These are phyloP conservation scores for Drechslerella stenobrocha DNA, from an alignment of 2,329 filamentous ascomycete genomes.

Conservation along the genomic window DNA sequence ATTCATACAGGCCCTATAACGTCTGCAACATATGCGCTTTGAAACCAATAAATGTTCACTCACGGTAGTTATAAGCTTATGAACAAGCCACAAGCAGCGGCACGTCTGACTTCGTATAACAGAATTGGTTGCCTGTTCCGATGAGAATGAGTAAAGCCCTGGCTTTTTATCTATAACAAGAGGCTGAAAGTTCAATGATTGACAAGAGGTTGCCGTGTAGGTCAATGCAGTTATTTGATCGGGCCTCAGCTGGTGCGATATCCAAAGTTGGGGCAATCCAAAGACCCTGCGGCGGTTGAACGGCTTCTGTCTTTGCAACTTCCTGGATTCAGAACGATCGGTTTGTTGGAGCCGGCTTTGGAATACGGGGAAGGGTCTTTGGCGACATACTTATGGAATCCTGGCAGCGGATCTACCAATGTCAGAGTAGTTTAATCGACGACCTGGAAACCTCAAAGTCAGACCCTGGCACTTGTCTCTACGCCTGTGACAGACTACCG, in stretches of 20 bases:
- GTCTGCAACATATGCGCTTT: no score
- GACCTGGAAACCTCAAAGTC: conserved; percentile 13
- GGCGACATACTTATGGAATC: conserved; percentile 49
- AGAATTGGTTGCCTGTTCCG: no score
- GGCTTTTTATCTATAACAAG: background rate
- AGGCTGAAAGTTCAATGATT: background rate
- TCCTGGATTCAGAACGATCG: conserved; percentile 39
- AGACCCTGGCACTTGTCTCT: conserved; percentile 26
- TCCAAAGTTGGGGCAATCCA: conserved; percentile 11
- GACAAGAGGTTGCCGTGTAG: background rate
- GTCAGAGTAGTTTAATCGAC: conserved; percentile 8
- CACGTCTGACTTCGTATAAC: no score
- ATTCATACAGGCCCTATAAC: no score
- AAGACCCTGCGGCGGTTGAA: conserved; percentile 23
- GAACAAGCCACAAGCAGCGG: no score
- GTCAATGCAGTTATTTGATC: conserved; percentile 8
- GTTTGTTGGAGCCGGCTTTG: conserved; percentile 37
- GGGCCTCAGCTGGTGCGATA: conserved; percentile 7
- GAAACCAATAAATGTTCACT: no score
- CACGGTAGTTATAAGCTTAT: no score
- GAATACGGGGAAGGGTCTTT: conserved; percentile 44
- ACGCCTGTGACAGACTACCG: conserved; percentile 37
- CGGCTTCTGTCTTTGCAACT: conserved; percentile 11
- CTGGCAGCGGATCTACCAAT: conserved; percentile 45
- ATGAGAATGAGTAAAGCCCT: no score